Percentiles rank a stretch among this genome's conserved stretches.
phyloP scores from a whole-genome alignment of 306 rosid genomes.

The Calophaca sinica region DNA sequence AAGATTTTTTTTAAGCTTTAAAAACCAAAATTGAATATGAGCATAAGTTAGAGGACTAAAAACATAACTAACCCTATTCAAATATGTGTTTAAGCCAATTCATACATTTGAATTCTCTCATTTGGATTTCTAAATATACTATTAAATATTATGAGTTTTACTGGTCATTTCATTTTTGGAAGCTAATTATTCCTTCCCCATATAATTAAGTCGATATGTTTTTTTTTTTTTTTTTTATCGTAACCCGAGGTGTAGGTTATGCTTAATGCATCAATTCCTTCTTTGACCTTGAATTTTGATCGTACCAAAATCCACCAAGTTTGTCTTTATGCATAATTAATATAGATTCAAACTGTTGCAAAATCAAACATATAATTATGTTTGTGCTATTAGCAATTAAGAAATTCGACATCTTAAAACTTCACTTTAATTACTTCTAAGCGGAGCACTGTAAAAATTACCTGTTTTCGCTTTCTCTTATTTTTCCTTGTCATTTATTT shows the following conservation, averaged over 20 bases:
- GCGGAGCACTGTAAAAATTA: neutral
- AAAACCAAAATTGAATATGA: no score
- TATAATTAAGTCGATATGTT: neutral
- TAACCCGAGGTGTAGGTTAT: constrained; percentile 24
- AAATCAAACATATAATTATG: constrained; percentile 48
- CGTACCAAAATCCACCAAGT: constrained; percentile 50
- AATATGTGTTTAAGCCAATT: no score
- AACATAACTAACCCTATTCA: no score
- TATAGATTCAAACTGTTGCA: constrained; percentile 15
- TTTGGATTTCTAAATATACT: neutral
- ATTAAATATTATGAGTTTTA: neutral
- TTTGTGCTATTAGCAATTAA: constrained; percentile 1
- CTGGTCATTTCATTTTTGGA: neutral
- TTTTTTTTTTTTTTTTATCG: neutral
- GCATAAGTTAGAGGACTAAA: no score
- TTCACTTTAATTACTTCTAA: neutral
- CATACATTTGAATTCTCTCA: no score
- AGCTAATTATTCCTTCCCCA: constrained; percentile 13
- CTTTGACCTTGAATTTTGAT: constrained; percentile 35
- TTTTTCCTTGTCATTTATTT: no score
- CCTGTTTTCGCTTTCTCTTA: neutral
- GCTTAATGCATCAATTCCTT: constrained; percentile 35
- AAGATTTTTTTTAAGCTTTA: no score
- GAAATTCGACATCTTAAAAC: neutral
- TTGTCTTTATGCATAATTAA: constrained; percentile 43